Percentiles rank a stretch among this genome's conserved stretches.
These are phyloP conservation scores for Ophiocordyceps sinensis DNA, from an alignment of 2,329 filamentous ascomycete species.

Conservation along the genomic window DNA sequence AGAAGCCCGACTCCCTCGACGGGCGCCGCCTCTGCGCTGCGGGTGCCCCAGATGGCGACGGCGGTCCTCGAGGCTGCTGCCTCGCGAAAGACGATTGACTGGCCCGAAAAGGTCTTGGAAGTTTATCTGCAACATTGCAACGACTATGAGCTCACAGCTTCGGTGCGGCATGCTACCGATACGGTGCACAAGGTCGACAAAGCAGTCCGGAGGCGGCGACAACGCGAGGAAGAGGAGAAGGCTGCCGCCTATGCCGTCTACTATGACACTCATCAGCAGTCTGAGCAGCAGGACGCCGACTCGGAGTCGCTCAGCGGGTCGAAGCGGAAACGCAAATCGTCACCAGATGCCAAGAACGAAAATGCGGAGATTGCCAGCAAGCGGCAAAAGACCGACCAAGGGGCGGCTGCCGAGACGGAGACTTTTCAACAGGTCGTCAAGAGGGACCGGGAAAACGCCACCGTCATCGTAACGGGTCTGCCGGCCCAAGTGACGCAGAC, in stretches of 20 bases:
- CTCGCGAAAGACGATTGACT: conserved; percentile 48
- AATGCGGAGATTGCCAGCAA: conserved; percentile 42
- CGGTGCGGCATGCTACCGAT: conserved; percentile 60
- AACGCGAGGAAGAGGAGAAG: conserved; percentile 48
- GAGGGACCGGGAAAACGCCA: conserved; percentile 82
- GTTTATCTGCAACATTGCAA: conserved; percentile 71
- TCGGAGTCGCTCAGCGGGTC: conserved; percentile 23
- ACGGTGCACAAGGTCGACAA: conserved; percentile 56
- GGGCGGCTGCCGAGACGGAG: conserved; percentile 14
- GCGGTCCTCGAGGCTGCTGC: conserved; percentile 61
- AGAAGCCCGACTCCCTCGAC: conserved; percentile 37
- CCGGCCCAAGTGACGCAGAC: conserved; percentile 55
- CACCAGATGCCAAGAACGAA: conserved; percentile 24
- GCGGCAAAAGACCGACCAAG: conserved; percentile 41
- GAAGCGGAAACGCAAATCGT: conserved; percentile 65
- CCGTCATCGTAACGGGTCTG: conserved; percentile 66
- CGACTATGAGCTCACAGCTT: conserved; percentile 70
- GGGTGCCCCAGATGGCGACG: conserved; percentile 61
- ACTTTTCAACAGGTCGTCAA: conserved; percentile 30
- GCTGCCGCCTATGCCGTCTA: conserved; percentile 34
- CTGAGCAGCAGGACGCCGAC: conserved; percentile 8
- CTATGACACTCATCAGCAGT: conserved; percentile 17
- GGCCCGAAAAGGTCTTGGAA: conserved; percentile 62
- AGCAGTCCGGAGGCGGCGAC: conserved; percentile 46
- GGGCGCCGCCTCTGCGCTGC: conserved; percentile 28